Percentiles rank a stretch among this genome's conserved stretches.
phyloP scores from a whole-genome alignment of 2,329 filamentous ascomycete genomes.

The Clarireedia homoeocarpa region DNA sequence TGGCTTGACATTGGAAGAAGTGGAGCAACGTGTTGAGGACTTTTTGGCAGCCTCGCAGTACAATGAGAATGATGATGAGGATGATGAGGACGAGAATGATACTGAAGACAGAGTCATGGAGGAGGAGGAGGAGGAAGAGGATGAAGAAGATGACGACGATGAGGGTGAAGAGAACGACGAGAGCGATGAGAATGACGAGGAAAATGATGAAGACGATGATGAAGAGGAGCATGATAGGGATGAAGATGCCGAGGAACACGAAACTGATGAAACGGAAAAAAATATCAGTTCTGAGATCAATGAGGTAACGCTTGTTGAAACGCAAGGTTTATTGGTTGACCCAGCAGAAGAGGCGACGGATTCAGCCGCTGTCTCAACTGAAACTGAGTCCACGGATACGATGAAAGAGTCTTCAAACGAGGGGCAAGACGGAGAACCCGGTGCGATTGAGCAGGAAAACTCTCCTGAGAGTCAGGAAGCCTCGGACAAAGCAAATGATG shows the following conservation, averaged over 20 bases:
- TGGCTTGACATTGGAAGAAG: constrained; percentile 10
- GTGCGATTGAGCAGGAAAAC: too few species aligned
- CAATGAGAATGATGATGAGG: neutral
- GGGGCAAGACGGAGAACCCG: too few species aligned
- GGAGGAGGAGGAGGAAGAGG: constrained; percentile 10
- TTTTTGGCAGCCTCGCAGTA: constrained; percentile 8
- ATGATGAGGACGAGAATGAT: neutral
- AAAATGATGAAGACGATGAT: constrained; percentile 3
- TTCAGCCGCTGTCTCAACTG: constrained; percentile 14
- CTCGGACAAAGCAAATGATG: neutral
- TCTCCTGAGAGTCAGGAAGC: too few species aligned
- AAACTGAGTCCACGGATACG: neutral
- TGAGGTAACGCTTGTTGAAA: constrained; percentile 13
- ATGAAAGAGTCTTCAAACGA: too few species aligned
- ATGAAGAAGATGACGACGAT: constrained; percentile 5
- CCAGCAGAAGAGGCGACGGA: constrained; percentile 3
- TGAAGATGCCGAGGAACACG: neutral
- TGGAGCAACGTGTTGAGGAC: constrained; percentile 11
- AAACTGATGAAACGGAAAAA: neutral
- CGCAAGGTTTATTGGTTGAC: constrained; percentile 19
- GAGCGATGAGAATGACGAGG: constrained; percentile 8
- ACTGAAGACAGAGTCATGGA: neutral
- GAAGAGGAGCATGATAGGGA: neutral
- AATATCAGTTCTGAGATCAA: constrained; percentile 13
- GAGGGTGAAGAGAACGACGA: constrained; percentile 10